phyloP scores from a whole-genome alignment of 2,329 filamentous ascomycete species.

The Aureobasidium mangrovei region DNA sequence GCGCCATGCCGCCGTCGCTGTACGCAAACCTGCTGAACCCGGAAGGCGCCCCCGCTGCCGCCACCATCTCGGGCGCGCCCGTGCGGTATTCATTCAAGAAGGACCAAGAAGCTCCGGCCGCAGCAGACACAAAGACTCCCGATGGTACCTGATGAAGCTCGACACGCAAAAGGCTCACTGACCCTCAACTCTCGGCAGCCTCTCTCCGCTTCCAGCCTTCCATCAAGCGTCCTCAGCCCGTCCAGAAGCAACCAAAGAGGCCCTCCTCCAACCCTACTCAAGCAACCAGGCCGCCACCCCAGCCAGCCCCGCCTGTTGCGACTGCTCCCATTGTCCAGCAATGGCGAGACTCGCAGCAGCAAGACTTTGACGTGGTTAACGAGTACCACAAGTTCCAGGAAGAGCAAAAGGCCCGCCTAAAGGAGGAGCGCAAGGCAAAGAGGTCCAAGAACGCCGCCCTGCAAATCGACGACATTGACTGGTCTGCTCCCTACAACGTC shows the following conservation, averaged over 20 bases:
- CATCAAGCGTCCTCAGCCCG: constrained; percentile 65
- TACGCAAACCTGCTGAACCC: constrained; percentile 75
- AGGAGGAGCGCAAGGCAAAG: constrained; percentile 64
- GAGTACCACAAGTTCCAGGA: constrained; percentile 16
- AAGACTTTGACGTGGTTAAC: constrained; percentile 65
- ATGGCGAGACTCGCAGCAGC: constrained; percentile 37
- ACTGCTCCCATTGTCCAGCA: constrained; percentile 30
- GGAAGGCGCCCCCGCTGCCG: constrained; percentile 28
- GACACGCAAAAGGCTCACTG: constrained; percentile 34
- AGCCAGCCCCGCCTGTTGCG: constrained; percentile 18
- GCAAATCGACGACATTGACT: constrained; percentile 42
- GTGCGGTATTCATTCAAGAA: constrained; percentile 66
- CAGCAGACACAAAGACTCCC: constrained; percentile 50
- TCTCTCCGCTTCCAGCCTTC: constrained; percentile 73
- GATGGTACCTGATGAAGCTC: constrained; percentile 46
- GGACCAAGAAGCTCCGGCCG: constrained; percentile 38
- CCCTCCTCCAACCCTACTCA: constrained; percentile 27
- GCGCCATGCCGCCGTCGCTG: constrained; percentile 43
- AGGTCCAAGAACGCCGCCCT: constrained; percentile 38
- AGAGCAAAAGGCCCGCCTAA: constrained; percentile 45
- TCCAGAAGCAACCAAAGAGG: constrained; percentile 55
- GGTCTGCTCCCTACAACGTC: constrained; percentile 88
- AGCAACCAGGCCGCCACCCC: constrained; percentile 21
- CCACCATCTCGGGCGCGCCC: constrained; percentile 70
- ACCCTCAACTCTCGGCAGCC: constrained; percentile 38